Evolutionary conservation across 306 rosid species (phyloP).

Genomic region (Elaeagnus macrophylla): DNA sequence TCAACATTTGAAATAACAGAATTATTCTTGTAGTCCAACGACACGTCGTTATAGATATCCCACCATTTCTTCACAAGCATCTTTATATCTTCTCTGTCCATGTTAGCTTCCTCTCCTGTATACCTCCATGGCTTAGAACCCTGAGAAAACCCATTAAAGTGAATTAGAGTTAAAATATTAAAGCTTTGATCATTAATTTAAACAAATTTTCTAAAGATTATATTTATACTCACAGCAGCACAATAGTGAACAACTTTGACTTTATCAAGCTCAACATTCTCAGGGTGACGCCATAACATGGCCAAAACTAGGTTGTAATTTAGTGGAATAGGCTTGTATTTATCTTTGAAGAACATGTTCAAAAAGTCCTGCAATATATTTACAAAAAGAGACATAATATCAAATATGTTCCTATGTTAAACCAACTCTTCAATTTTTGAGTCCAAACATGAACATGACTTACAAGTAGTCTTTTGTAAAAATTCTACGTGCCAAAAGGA

Average conservation of each 20-base stretch:
- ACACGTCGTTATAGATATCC: constrained; percentile 47
- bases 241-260: constrained; percentile 63
- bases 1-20: constrained; percentile 11
- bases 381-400: background rate
- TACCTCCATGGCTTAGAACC: constrained; percentile 70
- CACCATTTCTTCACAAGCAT: constrained; percentile 53
- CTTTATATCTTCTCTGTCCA: constrained; percentile 56
- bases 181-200: background rate
- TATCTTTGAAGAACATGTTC: constrained; percentile 51
- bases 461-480: too few species aligned
- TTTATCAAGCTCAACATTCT: constrained; percentile 38
- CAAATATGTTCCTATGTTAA: too few species aligned
- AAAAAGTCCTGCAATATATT: constrained; percentile 38
- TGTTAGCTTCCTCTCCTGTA: constrained; percentile 50
- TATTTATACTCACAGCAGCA: constrained; percentile 41
- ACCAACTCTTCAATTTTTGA: too few species aligned
- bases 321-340: constrained; percentile 46
- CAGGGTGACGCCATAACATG: constrained; percentile 63
- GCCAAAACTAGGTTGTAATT: constrained; percentile 51
- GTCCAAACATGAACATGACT: too few species aligned
- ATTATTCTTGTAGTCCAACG: constrained; percentile 38
- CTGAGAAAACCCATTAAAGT: constrained; percentile 11
- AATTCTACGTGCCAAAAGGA: too few species aligned
- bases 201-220: too few species aligned
- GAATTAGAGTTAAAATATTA: background rate